phyloP scores from a whole-genome alignment of 2,329 filamentous ascomycete species.

The Lojkania enalia region DNA sequence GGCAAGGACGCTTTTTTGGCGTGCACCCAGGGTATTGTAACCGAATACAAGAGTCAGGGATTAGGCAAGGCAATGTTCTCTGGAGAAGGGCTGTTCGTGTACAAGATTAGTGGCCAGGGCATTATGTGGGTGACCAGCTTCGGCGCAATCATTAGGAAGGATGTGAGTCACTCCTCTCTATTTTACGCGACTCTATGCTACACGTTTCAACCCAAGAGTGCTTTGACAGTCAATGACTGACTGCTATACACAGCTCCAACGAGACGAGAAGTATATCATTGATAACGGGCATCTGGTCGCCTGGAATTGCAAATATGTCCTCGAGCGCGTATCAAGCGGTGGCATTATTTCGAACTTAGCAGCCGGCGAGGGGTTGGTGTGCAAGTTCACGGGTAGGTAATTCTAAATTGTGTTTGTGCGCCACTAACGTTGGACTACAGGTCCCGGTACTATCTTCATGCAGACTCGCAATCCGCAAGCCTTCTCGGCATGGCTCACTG shows the following conservation, averaged over 20 bases:
- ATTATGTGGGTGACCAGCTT: conserved; percentile 91
- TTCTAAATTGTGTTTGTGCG: conserved; percentile 1
- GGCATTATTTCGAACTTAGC: conserved; percentile 88
- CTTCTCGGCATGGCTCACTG: conserved; percentile 59
- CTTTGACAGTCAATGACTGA: conserved; percentile 4
- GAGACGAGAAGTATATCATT: conserved; percentile 84
- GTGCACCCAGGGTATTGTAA: conserved; percentile 81
- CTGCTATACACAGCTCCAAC: conserved; percentile 48
- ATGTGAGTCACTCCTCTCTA: conserved; percentile 75
- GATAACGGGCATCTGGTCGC: conserved; percentile 93
- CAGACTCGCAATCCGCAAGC: conserved; percentile 84
- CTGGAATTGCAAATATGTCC: conserved; percentile 93
- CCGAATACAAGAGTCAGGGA: conserved; percentile 84
- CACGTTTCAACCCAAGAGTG: too few relatives aligned
- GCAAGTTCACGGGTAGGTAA: conserved; percentile 76
- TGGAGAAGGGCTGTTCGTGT: conserved; percentile 89
- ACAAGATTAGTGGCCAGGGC: conserved; percentile 79
- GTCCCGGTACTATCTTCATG: conserved; percentile 86
- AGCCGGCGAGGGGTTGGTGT: conserved; percentile 85
- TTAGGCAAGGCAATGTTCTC: conserved; percentile 91
- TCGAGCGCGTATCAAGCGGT: conserved; percentile 87
- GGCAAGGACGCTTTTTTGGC: conserved; percentile 87
- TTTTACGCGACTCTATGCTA: not conserved
- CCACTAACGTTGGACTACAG: conserved; percentile 19
- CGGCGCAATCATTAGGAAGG: conserved; percentile 92